These are phyloP conservation scores for Medicago arabica DNA, from an alignment of 306 rosid genomes.

Conservation along the genomic window DNA sequence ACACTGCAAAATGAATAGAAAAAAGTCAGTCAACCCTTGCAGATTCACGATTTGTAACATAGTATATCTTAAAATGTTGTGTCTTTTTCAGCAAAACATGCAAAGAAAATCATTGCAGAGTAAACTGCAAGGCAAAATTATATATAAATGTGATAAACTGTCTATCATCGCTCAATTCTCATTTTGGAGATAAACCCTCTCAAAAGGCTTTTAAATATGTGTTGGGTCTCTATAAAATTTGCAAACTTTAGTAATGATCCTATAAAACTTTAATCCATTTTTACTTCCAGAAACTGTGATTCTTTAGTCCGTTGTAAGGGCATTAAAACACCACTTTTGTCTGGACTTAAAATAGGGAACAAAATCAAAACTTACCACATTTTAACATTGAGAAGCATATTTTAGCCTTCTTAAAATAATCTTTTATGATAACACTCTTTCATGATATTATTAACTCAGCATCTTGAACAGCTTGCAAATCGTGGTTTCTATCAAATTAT, in stretches of 20 bases:
- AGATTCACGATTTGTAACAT: constrained; percentile 10
- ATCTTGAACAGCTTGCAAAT: constrained; percentile 11
- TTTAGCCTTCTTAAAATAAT: background rate
- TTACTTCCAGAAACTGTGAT: background rate
- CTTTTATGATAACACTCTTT: constrained; percentile 26
- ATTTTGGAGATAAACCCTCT: constrained; percentile 9
- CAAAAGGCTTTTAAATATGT: constrained; percentile 16
- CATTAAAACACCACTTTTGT: background rate
- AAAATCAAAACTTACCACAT: background rate
- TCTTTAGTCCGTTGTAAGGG: background rate
- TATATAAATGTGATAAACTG: background rate
- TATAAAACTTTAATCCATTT: background rate
- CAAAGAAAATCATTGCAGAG: constrained; percentile 29
- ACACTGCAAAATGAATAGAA: constrained; percentile 66
- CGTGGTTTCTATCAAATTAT: constrained; percentile 29
- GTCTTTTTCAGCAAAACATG: constrained; percentile 25
- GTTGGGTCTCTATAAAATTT: background rate
- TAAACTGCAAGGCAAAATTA: constrained; percentile 21
- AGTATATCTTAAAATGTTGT: constrained; percentile 5
- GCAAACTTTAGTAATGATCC: background rate
- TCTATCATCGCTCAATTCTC: background rate
- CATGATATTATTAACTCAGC: constrained; percentile 18
- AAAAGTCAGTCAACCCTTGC: constrained; percentile 33
- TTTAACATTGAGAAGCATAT: background rate
- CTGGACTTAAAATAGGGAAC: background rate